Evolutionary conservation across 2,329 filamentous ascomycete species (phyloP), one percentile per base, ranked within the genome.

Genomic region (Diaporthe humulicola): DNA sequence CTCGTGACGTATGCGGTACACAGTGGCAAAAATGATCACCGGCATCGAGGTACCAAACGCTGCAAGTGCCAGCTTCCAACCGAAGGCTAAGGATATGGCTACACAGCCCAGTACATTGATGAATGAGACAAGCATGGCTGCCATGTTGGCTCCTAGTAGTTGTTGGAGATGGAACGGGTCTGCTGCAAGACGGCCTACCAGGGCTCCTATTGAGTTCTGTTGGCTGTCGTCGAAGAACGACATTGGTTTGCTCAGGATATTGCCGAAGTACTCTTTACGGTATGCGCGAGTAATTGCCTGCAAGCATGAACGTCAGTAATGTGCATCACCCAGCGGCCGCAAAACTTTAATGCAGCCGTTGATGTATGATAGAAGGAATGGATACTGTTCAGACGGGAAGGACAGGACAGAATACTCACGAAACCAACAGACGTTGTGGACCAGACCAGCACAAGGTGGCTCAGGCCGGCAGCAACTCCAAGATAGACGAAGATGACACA

Each of bases 1-100:
- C 78, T 91, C 89, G 36, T 88, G 85, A 17, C 86, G 83, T 56
- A 91, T 82, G 14, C 89, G 85, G 76, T 82, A 84, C 54, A 84
- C 81, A 0, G 85, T 85, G 0, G 85, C 80, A 9, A 78, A 79
- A 17, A 83, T 77, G 56, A 83, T 81, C 9, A 84, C 73, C 3
- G 81, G 81, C 77, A 84, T 81, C 8, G 82, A 81, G 1, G 81
- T 79, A 33, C 79, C 76, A 22, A 83, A 83, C 1, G 85, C 83
- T 0, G 96, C 91, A 0, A 95, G 82, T 0, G 92, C 90, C 14
- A 96, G 86, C 80, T 95, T 95, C 94, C 94, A 96, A 0, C 93
- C 92, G 79, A 93, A 95, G 15, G 88, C 86, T 78, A 94, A 94
- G 0, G 92, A 88, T 61, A 95, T 92, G 38, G 88, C 85, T 19